Conservation (phyloP, 2,329 filamentous ascomycete species). For the Rhinocladiella mackenziei region DNA sequence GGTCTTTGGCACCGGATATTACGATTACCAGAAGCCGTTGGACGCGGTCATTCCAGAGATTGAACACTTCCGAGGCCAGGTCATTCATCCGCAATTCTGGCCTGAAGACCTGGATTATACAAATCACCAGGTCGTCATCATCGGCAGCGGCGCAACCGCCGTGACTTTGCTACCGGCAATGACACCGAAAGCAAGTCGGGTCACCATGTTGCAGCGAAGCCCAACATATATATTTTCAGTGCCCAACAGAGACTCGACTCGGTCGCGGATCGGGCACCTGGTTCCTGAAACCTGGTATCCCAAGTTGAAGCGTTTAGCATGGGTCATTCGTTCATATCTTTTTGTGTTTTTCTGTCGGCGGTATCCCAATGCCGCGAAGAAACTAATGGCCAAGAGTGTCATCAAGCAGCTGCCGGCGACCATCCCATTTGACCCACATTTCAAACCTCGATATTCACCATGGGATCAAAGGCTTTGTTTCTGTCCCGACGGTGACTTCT, state of each 20-base stretch:
- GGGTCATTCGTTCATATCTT: neutral
- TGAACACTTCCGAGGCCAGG: slow-evolving; percentile 57
- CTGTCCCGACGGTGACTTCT: slow-evolving; percentile 58
- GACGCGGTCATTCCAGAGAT: slow-evolving; percentile 61
- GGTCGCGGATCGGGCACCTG: neutral
- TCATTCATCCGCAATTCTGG: slow-evolving; percentile 72
- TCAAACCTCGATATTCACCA: slow-evolving; percentile 60
- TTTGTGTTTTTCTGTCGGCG: neutral
- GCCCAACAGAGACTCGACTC: slow-evolving; percentile 17
- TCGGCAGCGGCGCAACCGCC: slow-evolving; percentile 75
- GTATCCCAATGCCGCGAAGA: neutral
- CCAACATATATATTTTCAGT: slow-evolving; percentile 60
- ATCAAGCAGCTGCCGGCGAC: neutral
- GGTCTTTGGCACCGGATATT: slow-evolving; percentile 66
- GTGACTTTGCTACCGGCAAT: slow-evolving; percentile 64
- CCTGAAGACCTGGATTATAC: slow-evolving; percentile 62
- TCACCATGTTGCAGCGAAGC: slow-evolving; percentile 77
- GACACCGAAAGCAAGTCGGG: slow-evolving; percentile 58
- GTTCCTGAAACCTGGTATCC: neutral
- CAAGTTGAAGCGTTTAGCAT: neutral
- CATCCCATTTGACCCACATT: slow-evolving; percentile 57
- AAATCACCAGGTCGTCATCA: slow-evolving; percentile 65
- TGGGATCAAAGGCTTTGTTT: slow-evolving; percentile 74
- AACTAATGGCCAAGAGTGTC: neutral
- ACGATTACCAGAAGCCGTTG: slow-evolving; percentile 64